Conservation (phyloP, 768 basidiomycete species). For the Leucosporidium scottii region DNA sequence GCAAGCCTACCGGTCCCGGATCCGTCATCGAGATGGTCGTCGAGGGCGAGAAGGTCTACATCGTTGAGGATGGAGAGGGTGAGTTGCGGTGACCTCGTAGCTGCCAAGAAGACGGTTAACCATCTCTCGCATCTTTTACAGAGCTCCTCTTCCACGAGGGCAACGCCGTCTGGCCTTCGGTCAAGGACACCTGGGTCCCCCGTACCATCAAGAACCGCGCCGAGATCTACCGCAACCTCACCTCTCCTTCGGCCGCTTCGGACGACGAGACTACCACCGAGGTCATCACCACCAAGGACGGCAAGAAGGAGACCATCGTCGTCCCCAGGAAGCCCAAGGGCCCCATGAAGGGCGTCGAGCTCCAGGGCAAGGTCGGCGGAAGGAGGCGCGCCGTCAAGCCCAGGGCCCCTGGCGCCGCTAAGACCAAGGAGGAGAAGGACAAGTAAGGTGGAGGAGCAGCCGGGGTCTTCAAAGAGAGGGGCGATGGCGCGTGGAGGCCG, state of each 20-base stretch:
- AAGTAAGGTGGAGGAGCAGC: too few species aligned
- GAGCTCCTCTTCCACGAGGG: constrained; percentile 9
- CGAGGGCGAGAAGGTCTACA: constrained; percentile 63
- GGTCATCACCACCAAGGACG: background rate
- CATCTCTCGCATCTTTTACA: too few species aligned
- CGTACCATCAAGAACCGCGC: background rate
- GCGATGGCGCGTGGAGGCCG: too few species aligned
- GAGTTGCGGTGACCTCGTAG: background rate
- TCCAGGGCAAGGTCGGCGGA: background rate
- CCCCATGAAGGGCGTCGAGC: background rate
- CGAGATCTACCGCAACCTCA: background rate
- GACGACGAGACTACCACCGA: constrained; percentile 1
- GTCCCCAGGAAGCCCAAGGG: background rate
- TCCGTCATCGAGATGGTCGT: constrained; percentile 71
- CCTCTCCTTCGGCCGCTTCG: background rate
- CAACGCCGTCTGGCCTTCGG: constrained; percentile 12
- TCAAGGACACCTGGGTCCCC: constrained; percentile 28
- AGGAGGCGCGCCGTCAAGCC: background rate
- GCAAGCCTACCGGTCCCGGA: constrained; percentile 45
- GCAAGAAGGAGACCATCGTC: background rate
- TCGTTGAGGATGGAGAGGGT: constrained; percentile 39
- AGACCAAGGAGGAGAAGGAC: too few species aligned
- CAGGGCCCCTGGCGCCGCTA: background rate
- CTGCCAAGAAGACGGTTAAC: too few species aligned
- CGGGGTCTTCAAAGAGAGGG: too few species aligned